Conservation (phyloP, 2,329 filamentous ascomycete genomes). For the Talaromyces sp. region DNA sequence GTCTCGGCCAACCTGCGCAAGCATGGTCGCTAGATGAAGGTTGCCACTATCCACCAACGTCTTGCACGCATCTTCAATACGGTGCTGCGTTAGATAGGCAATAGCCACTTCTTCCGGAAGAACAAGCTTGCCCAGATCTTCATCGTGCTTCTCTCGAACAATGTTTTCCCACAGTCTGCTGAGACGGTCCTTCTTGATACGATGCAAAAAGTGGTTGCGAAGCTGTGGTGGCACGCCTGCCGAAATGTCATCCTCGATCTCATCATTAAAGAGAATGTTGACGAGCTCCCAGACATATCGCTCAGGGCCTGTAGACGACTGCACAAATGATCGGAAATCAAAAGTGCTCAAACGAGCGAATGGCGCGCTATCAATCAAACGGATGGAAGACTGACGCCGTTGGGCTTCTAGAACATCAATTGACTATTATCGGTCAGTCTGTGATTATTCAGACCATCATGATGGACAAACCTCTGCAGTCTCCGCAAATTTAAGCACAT, state of each 20-base stretch:
- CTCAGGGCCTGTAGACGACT: conserved; percentile 30
- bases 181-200: conserved; percentile 48
- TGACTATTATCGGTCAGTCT: conserved; percentile 20
- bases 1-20: conserved; percentile 76
- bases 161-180: conserved; percentile 41
- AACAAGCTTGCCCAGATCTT: conserved; percentile 61
- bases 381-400: conserved; percentile 42
- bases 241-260: conserved; percentile 46
- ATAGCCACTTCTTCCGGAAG: conserved; percentile 80
- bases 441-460: not conserved
- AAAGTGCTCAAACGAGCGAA: conserved; percentile 40
- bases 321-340: conserved; percentile 34
- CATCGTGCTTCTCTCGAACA: conserved; percentile 61
- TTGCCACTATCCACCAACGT: conserved; percentile 71
- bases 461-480: conserved; percentile 23
- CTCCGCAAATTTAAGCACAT: conserved; percentile 27
- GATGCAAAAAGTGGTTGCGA: conserved; percentile 38
- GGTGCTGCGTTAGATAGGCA: conserved; percentile 71
- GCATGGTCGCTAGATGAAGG: conserved; percentile 76
- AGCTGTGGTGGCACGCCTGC: conserved; percentile 39
- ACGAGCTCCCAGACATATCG: conserved; percentile 75
- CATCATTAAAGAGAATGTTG: conserved; percentile 79
- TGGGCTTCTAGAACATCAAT: conserved; percentile 35
- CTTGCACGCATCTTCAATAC: conserved; percentile 77
- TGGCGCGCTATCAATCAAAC: conserved; percentile 57